Base-by-base conservation (phyloP, 2,329 filamentous ascomycete species). In the Aspergillus cejpii region DNA sequence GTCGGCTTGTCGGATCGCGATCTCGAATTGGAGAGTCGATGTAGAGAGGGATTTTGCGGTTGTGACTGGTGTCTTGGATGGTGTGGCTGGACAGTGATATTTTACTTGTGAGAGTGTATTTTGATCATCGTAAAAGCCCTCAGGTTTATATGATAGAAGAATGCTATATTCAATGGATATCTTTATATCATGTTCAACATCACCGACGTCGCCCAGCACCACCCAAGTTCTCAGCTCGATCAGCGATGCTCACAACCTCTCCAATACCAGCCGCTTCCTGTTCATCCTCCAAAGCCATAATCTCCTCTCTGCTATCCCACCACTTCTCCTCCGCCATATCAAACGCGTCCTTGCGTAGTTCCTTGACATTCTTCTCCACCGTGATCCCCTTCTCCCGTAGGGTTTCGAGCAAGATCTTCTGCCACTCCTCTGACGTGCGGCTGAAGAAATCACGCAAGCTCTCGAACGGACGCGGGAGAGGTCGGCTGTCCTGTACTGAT, bases 271-370 rank as follows among this genome's bases (percentile, higher is more conserved):
- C 87, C 39, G 86, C 90, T 68, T 96, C 91, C 72, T 97, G 89
- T 71, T 96, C 91, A 68, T 96, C 91, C 69, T 98, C 92, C 60
- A 97, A 68, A 5, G 81, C 85, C 43, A 83, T 85, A 54, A 98
- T 86, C 70, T 97, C 91, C 71, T 98, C 92, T 57, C 92, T 79
- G 63, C 85, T 89, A 74, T 96, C 92, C 92, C 92, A 98, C 92
- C 92, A 98, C 66, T 94, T 95, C 70, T 90, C 86, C 68, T 98
- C 92, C 31, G 90, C 90, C 52, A 88, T 77, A 61, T 88, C 84
- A 64, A 96, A 98, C 1, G 89, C 92, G 63, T 81, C 83, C 59
- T 90, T 85, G 66, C 94, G 89, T 59, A 97, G 82, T 72, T 97
- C 92, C 74, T 98, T 98, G 60, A 94, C 74, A 0, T 80, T 75